Evolutionary conservation across 805 yeast species (phyloP).

Genomic region (Lipomyces yamanashiensis): DNA sequence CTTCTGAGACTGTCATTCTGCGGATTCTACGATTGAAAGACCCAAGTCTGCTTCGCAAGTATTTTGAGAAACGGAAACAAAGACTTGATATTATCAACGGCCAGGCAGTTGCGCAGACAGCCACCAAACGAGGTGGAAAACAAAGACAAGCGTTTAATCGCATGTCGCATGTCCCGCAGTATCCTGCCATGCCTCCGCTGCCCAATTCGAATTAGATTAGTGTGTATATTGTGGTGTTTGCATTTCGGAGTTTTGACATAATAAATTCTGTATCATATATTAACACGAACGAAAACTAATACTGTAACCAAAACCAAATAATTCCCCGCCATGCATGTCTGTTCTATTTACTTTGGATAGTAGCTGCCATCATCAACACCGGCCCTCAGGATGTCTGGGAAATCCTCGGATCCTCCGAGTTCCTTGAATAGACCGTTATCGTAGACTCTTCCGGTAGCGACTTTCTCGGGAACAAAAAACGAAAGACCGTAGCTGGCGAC

Average conservation of each 20-base stretch:
- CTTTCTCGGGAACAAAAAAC: conserved; percentile 64
- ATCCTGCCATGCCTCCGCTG: conserved; percentile 11
- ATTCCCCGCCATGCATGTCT: neutral
- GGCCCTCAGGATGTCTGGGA: conserved; percentile 39
- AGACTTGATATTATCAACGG: conserved; percentile 49
- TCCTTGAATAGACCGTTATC: conserved; percentile 80
- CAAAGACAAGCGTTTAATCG: conserved; percentile 18
- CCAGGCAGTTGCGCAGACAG: conserved; percentile 8
- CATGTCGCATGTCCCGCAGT: conserved; percentile 19
- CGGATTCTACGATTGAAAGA: conserved; percentile 72
- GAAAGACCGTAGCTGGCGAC: conserved; percentile 50
- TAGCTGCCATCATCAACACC: conserved; percentile 32
- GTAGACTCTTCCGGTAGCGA: conserved; percentile 75
- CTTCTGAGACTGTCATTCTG: conserved; percentile 69
- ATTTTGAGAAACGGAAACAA: conserved; percentile 66
- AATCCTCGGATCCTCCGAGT: conserved; percentile 60
- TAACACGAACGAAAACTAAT: neutral
- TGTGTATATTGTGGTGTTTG: neutral
- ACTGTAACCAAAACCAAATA: neutral
- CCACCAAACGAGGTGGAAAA: neutral
- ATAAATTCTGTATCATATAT: conserved; percentile 3
- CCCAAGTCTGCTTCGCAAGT: conserved; percentile 61
- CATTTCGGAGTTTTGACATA: neutral
- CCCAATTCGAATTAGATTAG: neutral
- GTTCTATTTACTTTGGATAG: conserved; percentile 20